Conservation (phyloP, 208 protist genomes). For the Trypanosoma conorhini region DNA sequence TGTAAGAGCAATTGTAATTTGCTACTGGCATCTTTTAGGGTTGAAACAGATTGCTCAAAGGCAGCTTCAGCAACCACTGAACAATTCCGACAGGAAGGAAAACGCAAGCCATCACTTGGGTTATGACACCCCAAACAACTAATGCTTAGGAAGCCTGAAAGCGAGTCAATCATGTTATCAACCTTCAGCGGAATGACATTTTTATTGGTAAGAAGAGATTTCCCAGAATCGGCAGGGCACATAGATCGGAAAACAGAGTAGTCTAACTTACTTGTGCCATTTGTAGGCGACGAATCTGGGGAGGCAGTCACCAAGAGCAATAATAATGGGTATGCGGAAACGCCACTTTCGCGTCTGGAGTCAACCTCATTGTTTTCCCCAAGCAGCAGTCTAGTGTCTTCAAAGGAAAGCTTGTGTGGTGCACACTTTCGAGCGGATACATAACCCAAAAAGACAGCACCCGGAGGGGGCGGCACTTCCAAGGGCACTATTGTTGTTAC, state of each 20-base stretch:
- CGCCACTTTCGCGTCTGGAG: background rate
- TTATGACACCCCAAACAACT: conserved; percentile 33
- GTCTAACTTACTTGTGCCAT: conserved; percentile 39
- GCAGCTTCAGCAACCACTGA: conserved; percentile 1
- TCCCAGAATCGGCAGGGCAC: background rate
- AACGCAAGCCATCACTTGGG: background rate
- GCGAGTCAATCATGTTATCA: conserved; percentile 63
- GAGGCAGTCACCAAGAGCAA: conserved; percentile 48
- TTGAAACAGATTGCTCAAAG: conserved; percentile 18
- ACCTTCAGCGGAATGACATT: conserved; percentile 43
- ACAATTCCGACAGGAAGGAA: background rate
- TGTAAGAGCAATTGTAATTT: conserved; percentile 28
- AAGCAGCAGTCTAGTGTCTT: conserved; percentile 33
- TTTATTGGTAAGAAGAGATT: background rate
- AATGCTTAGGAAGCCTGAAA: conserved; percentile 55
- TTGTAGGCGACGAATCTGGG: background rate
- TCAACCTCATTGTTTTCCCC: conserved; percentile 9
- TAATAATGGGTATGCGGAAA: conserved; percentile 18
- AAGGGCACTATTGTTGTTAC: conserved; percentile 33
- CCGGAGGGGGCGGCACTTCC: background rate
- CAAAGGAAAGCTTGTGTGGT: conserved; percentile 63
- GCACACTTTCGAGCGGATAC: conserved; percentile 42
- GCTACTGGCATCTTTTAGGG: conserved; percentile 24
- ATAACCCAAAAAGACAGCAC: conserved; percentile 31
- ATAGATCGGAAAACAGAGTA: conserved; percentile 39